These are phyloP conservation scores for Fusarium mundagurra DNA, from an alignment of 2,329 filamentous ascomycete species.

Conservation along the genomic window DNA sequence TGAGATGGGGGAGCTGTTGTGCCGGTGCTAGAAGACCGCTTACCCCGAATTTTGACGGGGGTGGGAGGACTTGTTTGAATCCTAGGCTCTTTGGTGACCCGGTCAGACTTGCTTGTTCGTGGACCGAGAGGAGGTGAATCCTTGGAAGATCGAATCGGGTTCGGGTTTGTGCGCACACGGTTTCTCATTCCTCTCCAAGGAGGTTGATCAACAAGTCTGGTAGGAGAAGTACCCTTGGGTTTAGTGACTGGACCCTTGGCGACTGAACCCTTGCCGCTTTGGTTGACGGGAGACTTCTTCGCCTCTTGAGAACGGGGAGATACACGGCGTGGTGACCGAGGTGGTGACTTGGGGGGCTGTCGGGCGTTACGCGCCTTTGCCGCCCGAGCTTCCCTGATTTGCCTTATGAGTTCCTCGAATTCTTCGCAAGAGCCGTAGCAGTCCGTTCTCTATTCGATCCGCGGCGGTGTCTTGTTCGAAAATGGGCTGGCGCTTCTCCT, in stretches of 20 bases:
- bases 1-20: not conserved
- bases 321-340: not conserved
- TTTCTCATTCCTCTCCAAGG: slow-evolving; percentile 25
- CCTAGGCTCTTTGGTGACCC: slow-evolving; percentile 20
- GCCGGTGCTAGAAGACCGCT: slow-evolving; percentile 20
- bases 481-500: slow-evolving; percentile 53
- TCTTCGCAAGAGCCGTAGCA: slow-evolving; percentile 45
- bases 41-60: slow-evolving; percentile 28
- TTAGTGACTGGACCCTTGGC: not conserved
- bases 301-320: not conserved
- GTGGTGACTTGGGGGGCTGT: not conserved
- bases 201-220: slow-evolving; percentile 1
- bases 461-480: slow-evolving; percentile 53
- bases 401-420: slow-evolving; percentile 41
- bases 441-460: slow-evolving; percentile 54
- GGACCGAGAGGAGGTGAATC: slow-evolving; percentile 2
- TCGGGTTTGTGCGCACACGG: not conserved
- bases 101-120: not conserved
- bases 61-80: slow-evolving; percentile 3
- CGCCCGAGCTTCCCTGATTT: slow-evolving; percentile 2
- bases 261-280: not conserved
- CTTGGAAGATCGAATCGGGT: not conserved
- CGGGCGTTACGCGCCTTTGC: not conserved
- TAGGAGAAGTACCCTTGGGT: not conserved
- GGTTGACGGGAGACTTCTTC: not conserved